Base-by-base conservation (phyloP, 192 early-diverging fungal genomes). In the Entomortierella beljakovae region DNA sequence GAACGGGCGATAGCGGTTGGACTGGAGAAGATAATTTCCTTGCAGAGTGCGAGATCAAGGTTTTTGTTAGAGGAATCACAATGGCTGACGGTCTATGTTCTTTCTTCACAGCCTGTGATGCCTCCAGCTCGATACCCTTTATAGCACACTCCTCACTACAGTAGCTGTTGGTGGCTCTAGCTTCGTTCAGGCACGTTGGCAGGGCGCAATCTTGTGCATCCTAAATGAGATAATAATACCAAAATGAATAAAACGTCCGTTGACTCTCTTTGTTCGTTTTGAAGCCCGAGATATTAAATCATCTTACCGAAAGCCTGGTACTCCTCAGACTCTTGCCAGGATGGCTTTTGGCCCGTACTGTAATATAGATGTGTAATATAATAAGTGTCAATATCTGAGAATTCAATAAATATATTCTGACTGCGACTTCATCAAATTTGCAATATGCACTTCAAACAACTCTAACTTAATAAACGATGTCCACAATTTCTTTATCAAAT, bases 71-170 rank as follows among this genome's bases (percentile, higher is more conserved):
- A 8, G 65, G 66, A 38, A 69, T 68, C 13, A 35, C 34, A 20
- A 69, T 51, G 1, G 57, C 54, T 0, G 51, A 25, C 3, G 48
- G 67, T 15, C 42, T 57, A 20, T 71, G 56, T 18, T 66, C 54
- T 31, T 83, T 76, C 72, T 46, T 63, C 28, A 71, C 75, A 15
- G 77, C 61, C 20, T 79, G 71, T 11, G 52, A 48, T 1, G 77
- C 70, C 20, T 73, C 77, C 32, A 80, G 71, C 48, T 83, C 82
- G 54, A 74, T 76, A 55, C 80, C 82, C 51, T 81, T 83, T 48
- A 82, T 69, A 37, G 71, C 71, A 43, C 84, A 85, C 9, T 74
- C 63, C 34, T 85, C 81, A 48, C 84, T 83, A 46, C 84, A 85
- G 50, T 83, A 85, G 49, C 61, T 71, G 37, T 63, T 73, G n/a